Evolutionary conservation across 169 alveolate genomes (phyloP).

Genomic region (Plasmodium billcollinsi): DNA sequence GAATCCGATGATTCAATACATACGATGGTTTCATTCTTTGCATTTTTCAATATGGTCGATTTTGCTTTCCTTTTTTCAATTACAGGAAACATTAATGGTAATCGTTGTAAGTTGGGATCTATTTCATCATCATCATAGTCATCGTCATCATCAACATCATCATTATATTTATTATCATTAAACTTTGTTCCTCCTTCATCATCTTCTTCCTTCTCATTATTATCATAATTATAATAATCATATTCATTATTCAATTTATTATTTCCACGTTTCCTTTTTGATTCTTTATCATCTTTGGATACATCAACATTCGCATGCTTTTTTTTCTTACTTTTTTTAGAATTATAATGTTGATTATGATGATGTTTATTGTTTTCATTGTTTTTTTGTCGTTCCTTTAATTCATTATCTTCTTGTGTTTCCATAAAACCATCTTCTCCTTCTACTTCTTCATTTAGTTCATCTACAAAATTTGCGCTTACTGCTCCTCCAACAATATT

Average conservation of each 20-base stretch:
- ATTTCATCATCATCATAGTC: neutral
- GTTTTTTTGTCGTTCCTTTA: neutral
- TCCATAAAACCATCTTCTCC: neutral
- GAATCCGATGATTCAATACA: constrained; percentile 22
- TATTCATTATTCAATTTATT: too few relatives aligned
- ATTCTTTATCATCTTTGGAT: too few relatives aligned
- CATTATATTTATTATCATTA: neutral
- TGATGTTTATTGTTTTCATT: neutral
- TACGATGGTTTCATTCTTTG: neutral
- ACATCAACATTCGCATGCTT: too few relatives aligned
- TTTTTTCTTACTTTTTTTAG: too few relatives aligned
- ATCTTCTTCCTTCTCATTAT: neutral
- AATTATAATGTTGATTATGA: too few relatives aligned
- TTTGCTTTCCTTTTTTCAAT: constrained; percentile 3
- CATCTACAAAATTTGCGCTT: neutral
- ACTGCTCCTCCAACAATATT: constrained; percentile 5
- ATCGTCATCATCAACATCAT: neutral
- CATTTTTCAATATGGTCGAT: neutral
- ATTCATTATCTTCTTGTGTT: neutral
- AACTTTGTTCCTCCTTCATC: neutral
- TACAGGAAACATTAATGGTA: too few relatives aligned
- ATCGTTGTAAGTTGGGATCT: neutral
- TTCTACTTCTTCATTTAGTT: constrained; percentile 23
- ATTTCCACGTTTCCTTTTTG: too few relatives aligned
- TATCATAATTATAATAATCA: neutral